These are phyloP conservation scores for Globisporangium rhizosaccharum DNA, from an alignment of 352 stramenopile species.

Conservation along the genomic window DNA sequence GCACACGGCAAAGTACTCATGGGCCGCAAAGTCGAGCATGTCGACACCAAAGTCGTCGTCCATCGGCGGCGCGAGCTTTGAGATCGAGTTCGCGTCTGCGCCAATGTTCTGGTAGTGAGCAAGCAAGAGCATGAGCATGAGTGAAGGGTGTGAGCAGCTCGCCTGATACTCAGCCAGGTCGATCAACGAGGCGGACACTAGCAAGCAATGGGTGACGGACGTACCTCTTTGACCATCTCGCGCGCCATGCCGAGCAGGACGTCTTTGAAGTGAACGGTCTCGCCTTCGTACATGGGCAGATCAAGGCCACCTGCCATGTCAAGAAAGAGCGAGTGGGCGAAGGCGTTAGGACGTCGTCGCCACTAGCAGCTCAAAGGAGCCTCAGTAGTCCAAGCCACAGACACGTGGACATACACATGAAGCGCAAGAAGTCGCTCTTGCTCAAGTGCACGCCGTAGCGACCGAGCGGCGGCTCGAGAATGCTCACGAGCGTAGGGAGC, in stretches of 20 bases:
- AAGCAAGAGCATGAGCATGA: constrained; percentile 5
- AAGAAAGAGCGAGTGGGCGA: not conserved
- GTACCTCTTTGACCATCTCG: constrained; percentile 79
- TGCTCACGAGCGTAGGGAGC: constrained; percentile 67
- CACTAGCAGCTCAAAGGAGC: too few relatives aligned
- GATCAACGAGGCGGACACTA: not conserved
- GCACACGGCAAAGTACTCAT: constrained; percentile 66
- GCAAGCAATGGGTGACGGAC: not conserved
- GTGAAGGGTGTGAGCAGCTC: not conserved
- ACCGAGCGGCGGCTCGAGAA: constrained; percentile 75
- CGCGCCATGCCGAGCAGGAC: constrained; percentile 76
- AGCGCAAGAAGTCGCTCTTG: constrained; percentile 46
- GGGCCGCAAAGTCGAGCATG: constrained; percentile 51
- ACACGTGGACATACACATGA: constrained; percentile 38
- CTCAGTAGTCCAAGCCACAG: constrained; percentile 2
- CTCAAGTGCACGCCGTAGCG: constrained; percentile 33
- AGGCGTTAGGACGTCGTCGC: too few relatives aligned
- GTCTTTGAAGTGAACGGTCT: constrained; percentile 84
- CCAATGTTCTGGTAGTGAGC: constrained; percentile 21
- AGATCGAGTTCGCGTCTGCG: constrained; percentile 32
- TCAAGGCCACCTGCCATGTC: constrained; percentile 43
- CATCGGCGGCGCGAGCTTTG: constrained; percentile 29
- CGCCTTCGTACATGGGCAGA: constrained; percentile 77
- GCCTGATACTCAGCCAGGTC: not conserved
- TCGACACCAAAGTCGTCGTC: constrained; percentile 30